Evolutionary conservation across 139 green algal species (phyloP).

Genomic region (Picochlorum sp.): DNA sequence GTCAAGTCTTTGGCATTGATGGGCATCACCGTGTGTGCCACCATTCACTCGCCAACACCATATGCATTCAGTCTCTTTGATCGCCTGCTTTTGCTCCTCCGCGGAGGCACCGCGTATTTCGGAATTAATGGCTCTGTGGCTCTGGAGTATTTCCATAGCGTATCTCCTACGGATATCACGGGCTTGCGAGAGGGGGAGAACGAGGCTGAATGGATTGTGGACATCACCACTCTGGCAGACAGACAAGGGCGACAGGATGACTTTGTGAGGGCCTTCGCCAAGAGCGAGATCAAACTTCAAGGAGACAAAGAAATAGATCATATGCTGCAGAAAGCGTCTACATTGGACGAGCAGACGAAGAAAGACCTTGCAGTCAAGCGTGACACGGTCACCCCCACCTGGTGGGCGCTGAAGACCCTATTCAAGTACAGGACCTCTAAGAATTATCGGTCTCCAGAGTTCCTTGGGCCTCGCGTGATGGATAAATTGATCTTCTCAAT

Average conservation of each 20-base stretch:
- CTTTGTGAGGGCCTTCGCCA: constrained; percentile 15
- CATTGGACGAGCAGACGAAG: constrained; percentile 15
- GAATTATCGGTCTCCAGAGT: constrained; percentile 51
- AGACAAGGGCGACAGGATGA: constrained; percentile 14
- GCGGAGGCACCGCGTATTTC: constrained; percentile 45
- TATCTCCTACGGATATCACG: constrained; percentile 8
- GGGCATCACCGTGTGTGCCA: constrained; percentile 57
- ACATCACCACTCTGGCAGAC: constrained; percentile 37
- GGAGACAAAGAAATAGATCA: constrained; percentile 17
- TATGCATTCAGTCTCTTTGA: constrained; percentile 57
- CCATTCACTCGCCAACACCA: constrained; percentile 54
- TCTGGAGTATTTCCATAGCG: constrained; percentile 35
- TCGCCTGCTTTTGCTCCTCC: constrained; percentile 47
- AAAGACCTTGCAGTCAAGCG: constrained; percentile 43
- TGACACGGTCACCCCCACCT: constrained; percentile 64
- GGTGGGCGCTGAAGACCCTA: constrained; percentile 51
- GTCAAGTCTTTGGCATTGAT: constrained; percentile 36
- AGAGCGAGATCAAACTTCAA: constrained; percentile 10
- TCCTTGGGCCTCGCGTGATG: constrained; percentile 56
- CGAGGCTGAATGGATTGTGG: constrained; percentile 44
- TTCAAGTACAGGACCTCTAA: constrained; percentile 60
- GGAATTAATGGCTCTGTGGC: constrained; percentile 33
- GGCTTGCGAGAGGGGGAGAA: constrained; percentile 32
- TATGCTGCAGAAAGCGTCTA: constrained; percentile 8
- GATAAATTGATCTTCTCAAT: constrained; percentile 56